Conservation (phyloP, 352 stramenopile genomes). For the Globisporangium polare region DNA sequence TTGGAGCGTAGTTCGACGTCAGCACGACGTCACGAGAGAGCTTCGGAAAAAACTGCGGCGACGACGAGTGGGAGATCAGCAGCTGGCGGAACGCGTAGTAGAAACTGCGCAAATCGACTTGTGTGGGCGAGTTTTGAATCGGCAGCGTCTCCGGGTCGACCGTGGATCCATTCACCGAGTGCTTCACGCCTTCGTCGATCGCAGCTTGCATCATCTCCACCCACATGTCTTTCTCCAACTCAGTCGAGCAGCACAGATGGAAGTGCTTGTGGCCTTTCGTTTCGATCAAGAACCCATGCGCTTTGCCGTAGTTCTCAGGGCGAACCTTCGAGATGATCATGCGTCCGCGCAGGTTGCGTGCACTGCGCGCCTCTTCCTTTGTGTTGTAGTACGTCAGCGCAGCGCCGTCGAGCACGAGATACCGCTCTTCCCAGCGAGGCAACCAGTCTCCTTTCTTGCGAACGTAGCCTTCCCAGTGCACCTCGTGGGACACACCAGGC, state of each 20-base stretch:
- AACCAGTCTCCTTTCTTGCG: conserved; percentile 89
- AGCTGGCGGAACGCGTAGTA: conserved; percentile 86
- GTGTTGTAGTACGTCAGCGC: conserved; percentile 87
- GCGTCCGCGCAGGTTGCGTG: conserved; percentile 69
- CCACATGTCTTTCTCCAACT: conserved; percentile 90
- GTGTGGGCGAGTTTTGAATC: conserved; percentile 56
- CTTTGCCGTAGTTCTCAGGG: conserved; percentile 86
- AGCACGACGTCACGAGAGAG: conserved; percentile 80
- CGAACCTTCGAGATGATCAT: conserved; percentile 82
- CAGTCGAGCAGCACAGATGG: conserved; percentile 81
- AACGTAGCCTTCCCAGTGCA: conserved; percentile 88
- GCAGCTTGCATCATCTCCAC: conserved; percentile 90
- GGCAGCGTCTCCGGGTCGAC: conserved; percentile 25
- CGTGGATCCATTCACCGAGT: conserved; percentile 25
- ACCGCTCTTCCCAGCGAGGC: conserved; percentile 87
- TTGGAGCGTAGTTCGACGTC: conserved; percentile 86
- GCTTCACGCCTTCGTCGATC: conserved; percentile 66
- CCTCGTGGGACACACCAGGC: conserved; percentile 53
- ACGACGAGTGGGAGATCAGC: conserved; percentile 86
- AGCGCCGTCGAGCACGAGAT: conserved; percentile 81
- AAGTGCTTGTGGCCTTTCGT: conserved; percentile 88
- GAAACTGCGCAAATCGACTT: conserved; percentile 83
- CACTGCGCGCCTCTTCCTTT: conserved; percentile 81
- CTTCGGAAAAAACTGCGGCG: conserved; percentile 87
- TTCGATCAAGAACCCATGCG: conserved; percentile 84